These are phyloP conservation scores for Pouteria campechiana DNA, from an alignment of 179 eudicot genomes.

Conservation along the genomic window DNA sequence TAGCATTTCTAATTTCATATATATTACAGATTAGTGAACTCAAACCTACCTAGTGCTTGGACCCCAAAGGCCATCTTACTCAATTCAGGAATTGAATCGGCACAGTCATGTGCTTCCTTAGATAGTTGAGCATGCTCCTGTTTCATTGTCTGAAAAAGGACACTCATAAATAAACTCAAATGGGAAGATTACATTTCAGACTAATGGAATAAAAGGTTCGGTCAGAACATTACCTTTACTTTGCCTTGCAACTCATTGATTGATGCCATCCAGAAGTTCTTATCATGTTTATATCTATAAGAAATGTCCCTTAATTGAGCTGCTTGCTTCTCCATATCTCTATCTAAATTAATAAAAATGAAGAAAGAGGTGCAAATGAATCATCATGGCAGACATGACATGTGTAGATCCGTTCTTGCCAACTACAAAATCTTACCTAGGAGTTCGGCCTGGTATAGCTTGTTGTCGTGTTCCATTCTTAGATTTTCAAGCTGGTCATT, in stretches of 20 bases:
- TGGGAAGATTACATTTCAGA: background rate
- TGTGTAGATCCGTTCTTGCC: background rate
- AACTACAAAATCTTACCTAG: slow-evolving; percentile 45
- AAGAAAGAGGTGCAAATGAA: too few relatives aligned
- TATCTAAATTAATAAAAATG: too few relatives aligned
- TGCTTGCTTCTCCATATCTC: slow-evolving; percentile 65
- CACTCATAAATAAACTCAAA: too few relatives aligned
- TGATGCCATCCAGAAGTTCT: slow-evolving; percentile 58
- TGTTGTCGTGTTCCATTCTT: slow-evolving; percentile 80
- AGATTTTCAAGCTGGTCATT: slow-evolving; percentile 84
- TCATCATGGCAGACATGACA: background rate
- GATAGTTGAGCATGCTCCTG: slow-evolving; percentile 68
- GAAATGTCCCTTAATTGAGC: slow-evolving; percentile 43
- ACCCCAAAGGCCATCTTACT: slow-evolving; percentile 77
- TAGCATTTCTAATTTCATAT: too few relatives aligned
- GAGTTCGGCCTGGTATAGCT: slow-evolving; percentile 50
- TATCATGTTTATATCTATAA: slow-evolving; percentile 55
- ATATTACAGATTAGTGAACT: background rate
- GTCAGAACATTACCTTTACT: slow-evolving; percentile 42
- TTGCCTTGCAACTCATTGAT: slow-evolving; percentile 44
- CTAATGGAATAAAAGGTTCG: background rate
- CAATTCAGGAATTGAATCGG: slow-evolving; percentile 73
- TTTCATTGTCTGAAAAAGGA: slow-evolving; percentile 69
- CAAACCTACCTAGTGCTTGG: slow-evolving; percentile 72
- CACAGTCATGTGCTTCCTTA: slow-evolving; percentile 76